Conservation (phyloP, 2,329 filamentous ascomycete genomes). For the Daldinia eschscholtzii region DNA sequence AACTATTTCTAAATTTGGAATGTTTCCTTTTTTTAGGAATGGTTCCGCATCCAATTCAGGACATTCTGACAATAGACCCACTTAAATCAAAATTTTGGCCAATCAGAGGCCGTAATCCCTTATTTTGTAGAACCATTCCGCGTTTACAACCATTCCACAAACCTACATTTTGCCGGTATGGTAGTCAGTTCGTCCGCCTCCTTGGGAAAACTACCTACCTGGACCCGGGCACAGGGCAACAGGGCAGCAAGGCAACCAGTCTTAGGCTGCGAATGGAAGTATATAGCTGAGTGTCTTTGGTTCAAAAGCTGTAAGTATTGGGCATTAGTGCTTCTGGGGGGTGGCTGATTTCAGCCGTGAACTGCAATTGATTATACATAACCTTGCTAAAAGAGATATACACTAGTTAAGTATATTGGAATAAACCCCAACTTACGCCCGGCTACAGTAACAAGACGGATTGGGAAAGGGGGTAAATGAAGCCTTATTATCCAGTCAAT, state of each 20-base stretch:
- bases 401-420: not conserved
- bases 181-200: constrained; percentile 17
- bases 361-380: not conserved
- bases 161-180: too few species aligned
- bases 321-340: not conserved
- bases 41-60: too few species aligned
- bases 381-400: not conserved
- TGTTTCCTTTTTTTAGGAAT: too few species aligned
- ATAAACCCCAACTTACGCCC: not conserved
- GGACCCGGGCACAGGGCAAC: constrained; percentile 1
- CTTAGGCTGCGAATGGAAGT: constrained; percentile 4
- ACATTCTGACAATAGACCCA: too few species aligned
- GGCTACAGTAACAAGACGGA: not conserved
- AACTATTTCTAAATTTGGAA: too few species aligned
- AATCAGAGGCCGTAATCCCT: too few species aligned
- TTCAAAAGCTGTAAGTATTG: not conserved
- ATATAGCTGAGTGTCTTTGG: not conserved
- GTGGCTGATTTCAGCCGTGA: constrained; percentile 1
- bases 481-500: not conserved
- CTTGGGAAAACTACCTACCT: not conserved
- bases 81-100: too few species aligned
- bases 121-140: too few species aligned
- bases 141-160: too few species aligned
- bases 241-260: not conserved
- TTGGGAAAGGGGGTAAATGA: not conserved